These are phyloP conservation scores for Acrodontium crateriforme DNA, from an alignment of 2,329 filamentous ascomycete genomes.

Conservation along the genomic window DNA sequence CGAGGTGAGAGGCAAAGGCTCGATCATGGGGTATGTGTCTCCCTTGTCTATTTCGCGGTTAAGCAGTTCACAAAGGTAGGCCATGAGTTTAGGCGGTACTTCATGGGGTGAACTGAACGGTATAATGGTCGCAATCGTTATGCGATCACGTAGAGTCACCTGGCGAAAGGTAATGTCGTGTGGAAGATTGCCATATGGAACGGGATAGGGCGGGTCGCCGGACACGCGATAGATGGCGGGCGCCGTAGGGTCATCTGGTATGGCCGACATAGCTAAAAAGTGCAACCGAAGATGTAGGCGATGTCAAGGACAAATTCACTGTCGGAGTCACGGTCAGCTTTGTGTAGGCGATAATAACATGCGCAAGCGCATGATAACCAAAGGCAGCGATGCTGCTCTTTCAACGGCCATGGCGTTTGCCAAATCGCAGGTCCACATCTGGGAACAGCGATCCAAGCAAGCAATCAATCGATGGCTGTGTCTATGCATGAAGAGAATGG, in stretches of 20 bases:
- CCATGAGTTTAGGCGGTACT: constrained; percentile 60
- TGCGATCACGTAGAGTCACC: constrained; percentile 70
- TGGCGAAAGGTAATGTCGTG: constrained; percentile 56
- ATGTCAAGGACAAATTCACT: too few species aligned
- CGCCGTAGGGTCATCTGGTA: constrained; percentile 62
- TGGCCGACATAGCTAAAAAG: constrained; percentile 51
- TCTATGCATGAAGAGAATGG: too few species aligned
- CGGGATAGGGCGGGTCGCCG: constrained; percentile 51
- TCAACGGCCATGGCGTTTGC: too few species aligned
- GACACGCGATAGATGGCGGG: constrained; percentile 58
- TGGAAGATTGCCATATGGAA: constrained; percentile 50
- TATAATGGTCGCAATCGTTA: constrained; percentile 70
- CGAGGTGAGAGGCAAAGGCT: constrained; percentile 56
- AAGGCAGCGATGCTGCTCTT: too few species aligned
- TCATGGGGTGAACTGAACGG: constrained; percentile 66
- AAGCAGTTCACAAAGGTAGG: constrained; percentile 69
- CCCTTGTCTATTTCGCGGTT: constrained; percentile 86
- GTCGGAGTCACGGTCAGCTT: too few species aligned
- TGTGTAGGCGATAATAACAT: too few species aligned
- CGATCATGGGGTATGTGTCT: constrained; percentile 81
- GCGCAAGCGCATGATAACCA: too few species aligned
- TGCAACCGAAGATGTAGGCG: too few species aligned
- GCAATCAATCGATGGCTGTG: too few species aligned
- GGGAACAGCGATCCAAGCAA: too few species aligned
- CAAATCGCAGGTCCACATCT: too few species aligned